Evolutionary conservation across 768 basidiomycete genomes (phyloP).

Genomic region (Cystobasidium ongulense): DNA sequence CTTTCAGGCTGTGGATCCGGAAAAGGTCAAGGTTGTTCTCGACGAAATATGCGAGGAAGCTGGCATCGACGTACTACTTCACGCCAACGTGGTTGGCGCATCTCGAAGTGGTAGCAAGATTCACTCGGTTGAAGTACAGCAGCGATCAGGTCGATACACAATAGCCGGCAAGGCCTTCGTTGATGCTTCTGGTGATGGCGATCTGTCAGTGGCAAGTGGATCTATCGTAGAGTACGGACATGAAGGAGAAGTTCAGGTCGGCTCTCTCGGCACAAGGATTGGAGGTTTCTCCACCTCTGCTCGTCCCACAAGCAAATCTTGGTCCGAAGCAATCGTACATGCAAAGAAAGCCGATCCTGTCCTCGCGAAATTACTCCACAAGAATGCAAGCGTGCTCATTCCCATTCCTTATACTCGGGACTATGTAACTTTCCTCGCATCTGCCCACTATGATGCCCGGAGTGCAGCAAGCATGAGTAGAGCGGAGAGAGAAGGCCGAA

Average conservation of each 20-base stretch:
- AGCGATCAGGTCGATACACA: not conserved
- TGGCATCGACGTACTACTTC: not conserved
- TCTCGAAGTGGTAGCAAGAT: not conserved
- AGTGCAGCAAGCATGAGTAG: not conserved
- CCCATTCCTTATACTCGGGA: not conserved
- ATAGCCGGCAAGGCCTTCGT: not conserved
- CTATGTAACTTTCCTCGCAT: not conserved
- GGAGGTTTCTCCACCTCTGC: not conserved
- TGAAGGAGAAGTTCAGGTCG: not conserved
- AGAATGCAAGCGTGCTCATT: not conserved
- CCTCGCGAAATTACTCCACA: not conserved
- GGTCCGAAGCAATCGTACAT: not conserved
- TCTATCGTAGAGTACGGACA: not conserved
- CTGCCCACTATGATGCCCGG: not conserved
- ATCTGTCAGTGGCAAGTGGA: not conserved
- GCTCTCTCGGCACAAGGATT: not conserved
- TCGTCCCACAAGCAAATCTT: not conserved
- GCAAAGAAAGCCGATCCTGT: not conserved
- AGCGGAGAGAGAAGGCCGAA: not conserved
- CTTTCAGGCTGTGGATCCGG: not conserved
- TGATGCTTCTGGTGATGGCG: not conserved
- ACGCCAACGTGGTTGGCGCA: not conserved
- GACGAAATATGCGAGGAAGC: not conserved
- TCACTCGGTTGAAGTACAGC: not conserved
- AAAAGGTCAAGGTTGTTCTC: not conserved